Evolutionary conservation across 2,329 filamentous ascomycete species (phyloP).

Genomic region (Aspergillus puulaauensis): DNA sequence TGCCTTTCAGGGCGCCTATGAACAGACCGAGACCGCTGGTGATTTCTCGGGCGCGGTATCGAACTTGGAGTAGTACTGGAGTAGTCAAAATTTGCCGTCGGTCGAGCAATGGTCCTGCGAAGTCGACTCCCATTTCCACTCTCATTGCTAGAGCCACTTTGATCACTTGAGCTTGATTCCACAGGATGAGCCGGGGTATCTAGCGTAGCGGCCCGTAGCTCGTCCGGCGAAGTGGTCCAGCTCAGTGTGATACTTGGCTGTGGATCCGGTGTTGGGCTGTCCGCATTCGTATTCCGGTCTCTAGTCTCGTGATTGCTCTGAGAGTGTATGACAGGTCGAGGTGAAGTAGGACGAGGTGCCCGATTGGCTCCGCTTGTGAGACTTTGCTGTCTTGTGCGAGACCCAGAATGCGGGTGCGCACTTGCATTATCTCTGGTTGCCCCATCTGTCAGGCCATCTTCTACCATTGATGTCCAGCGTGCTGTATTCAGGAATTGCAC

Average conservation of each 20-base stretch:
- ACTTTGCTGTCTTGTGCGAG: conserved; percentile 28
- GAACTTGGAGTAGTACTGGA: conserved; percentile 20
- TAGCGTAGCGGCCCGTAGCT: conserved; percentile 31
- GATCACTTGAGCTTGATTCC: conserved; percentile 22
- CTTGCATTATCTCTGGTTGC: conserved; percentile 26
- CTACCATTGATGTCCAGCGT: conserved; percentile 37
- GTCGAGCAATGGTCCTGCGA: conserved; percentile 17
- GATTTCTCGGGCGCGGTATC: conserved; percentile 26
- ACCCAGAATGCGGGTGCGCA: conserved; percentile 24
- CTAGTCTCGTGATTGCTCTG: conserved; percentile 28
- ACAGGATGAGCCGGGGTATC: conserved; percentile 22
- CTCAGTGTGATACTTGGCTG: conserved; percentile 37
- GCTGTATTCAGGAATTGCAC: conserved; percentile 45
- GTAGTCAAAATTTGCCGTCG: conserved; percentile 23
- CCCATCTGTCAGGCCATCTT: conserved; percentile 31
- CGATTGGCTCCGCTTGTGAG: conserved; percentile 31
- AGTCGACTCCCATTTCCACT: conserved; percentile 14
- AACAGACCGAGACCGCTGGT: conserved; percentile 35
- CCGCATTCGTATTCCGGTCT: conserved; percentile 26
- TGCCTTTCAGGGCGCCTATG: conserved; percentile 32
- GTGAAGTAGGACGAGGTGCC: conserved; percentile 34
- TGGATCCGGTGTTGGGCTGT: conserved; percentile 24
- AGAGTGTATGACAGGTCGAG: conserved; percentile 41
- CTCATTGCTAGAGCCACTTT: conserved; percentile 25
- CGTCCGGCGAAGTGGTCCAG: conserved; percentile 43